These are phyloP conservation scores for Exophiala mesophila DNA, from an alignment of 2,329 filamentous ascomycete species.

Conservation along the genomic window DNA sequence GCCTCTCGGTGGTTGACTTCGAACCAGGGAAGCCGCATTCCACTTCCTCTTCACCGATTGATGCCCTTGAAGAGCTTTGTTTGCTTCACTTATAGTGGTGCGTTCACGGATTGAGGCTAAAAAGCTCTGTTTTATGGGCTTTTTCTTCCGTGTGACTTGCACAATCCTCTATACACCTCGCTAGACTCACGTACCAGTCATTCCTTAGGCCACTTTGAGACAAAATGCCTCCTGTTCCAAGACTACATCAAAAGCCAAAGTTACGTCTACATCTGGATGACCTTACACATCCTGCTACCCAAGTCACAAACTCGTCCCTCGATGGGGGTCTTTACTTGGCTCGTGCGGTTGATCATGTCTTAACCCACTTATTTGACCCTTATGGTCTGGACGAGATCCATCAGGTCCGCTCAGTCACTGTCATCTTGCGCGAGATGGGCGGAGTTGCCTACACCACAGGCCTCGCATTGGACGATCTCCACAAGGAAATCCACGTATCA, in stretches of 20 bases:
- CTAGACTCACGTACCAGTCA: too few species aligned
- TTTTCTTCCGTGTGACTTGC: too few species aligned
- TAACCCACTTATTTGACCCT: slow-evolving; percentile 63
- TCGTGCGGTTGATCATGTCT: slow-evolving; percentile 61
- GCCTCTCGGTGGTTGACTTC: background rate
- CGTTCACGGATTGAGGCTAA: too few species aligned
- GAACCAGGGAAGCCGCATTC: background rate
- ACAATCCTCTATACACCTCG: too few species aligned
- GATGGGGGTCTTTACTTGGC: slow-evolving; percentile 60
- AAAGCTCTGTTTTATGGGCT: too few species aligned
- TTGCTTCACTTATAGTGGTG: too few species aligned
- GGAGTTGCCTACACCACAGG: slow-evolving; percentile 90
- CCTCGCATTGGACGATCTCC: slow-evolving; percentile 70
- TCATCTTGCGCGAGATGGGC: slow-evolving; percentile 71
- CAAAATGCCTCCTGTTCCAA: slow-evolving; percentile 12
- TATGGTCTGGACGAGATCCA: slow-evolving; percentile 26
- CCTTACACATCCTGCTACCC: slow-evolving; percentile 53
- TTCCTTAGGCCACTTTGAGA: too few species aligned
- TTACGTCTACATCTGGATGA: slow-evolving; percentile 35
- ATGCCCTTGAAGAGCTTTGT: too few species aligned
- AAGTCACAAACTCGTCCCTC: slow-evolving; percentile 62
- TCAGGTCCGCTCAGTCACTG: slow-evolving; percentile 75
- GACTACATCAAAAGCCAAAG: slow-evolving; percentile 16
- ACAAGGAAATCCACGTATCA: slow-evolving; percentile 91
- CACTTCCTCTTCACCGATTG: too few species aligned